Evolutionary conservation across 129 eudicot species (phyloP), one percentile per base, ranked within the genome.

Genomic region (Pseudognaphalium luteoalbum): DNA sequence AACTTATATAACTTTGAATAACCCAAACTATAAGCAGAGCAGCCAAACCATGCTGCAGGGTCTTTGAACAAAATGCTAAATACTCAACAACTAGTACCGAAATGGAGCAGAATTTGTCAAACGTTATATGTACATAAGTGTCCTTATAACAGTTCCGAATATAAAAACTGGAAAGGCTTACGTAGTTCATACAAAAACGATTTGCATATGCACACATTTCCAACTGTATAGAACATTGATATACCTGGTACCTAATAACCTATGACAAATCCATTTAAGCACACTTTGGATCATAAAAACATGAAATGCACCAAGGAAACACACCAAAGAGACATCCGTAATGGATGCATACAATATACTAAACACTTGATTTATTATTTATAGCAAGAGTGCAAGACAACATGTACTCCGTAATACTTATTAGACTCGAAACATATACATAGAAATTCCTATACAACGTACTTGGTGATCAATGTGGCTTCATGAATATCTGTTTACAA

Each of bases 211-310:
- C 22, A 39, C 70, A 41, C 66, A 41, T 32, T 21, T 60, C 28
- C 11, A 59, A 12, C n/a, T 47, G 54, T 29, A 73, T 37, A 42
- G 28, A 61, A 74, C 61, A 41, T 39, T 39, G 17, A 73, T 35
- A 33, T 19, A 73, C 54, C 59, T 37, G 22, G 52, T 54, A 33
- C 25, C 14, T 30, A 52, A 16, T 28, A n/a, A 35, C 33, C 72
- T 39, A 39, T 19, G 17, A 15, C 19, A 25, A 68, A 42, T 21
- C 25, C 74, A 70, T 16, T 22, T 51, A 71, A 4, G 65, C 9
- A 54, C 17, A 71, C 30, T 52, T 29, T 52, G 22, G 28, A 73
- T 50, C 68, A 73, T 20, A 15, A 37, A 59, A 42, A 58, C 11
- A 34, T 37, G 57, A 73, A 19, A 58, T 0, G 14, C 78, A 73